A percentile compares a stretch with the other conserved stretches of the same genome.
phyloP scores from a whole-genome alignment of 345 rosid species.

The Conringia planisiliqua region DNA sequence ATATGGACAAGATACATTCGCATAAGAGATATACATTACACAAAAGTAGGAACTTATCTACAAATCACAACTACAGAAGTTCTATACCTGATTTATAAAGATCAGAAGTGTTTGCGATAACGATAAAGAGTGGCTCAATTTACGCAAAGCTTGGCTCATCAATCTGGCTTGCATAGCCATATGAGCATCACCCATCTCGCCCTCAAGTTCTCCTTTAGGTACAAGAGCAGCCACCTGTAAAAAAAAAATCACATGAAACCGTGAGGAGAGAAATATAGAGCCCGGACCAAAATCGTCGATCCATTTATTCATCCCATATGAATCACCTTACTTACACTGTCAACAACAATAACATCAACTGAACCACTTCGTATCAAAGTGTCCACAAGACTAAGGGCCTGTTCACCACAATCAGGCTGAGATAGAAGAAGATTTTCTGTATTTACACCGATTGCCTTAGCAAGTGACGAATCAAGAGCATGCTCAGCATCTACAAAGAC shows the following conservation, averaged over 20 bases:
- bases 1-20: not conserved
- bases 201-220: constrained; percentile 96
- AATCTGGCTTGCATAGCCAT: constrained; percentile 99
- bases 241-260: not conserved
- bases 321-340: constrained; percentile 72
- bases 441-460: constrained; percentile 82
- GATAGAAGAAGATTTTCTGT: constrained; percentile 91
- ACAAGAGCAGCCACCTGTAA: constrained; percentile 97
- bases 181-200: constrained; percentile 99
- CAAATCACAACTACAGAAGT: not conserved
- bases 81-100: constrained; percentile 78
- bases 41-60: not conserved
- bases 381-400: constrained; percentile 95
- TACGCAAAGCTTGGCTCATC: constrained; percentile 99
- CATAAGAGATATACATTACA: not conserved
- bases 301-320: not conserved
- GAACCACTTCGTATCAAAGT: constrained; percentile 91
- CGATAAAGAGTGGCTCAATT: constrained; percentile 88
- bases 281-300: not conserved
- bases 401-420: constrained; percentile 98
- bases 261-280: not conserved
- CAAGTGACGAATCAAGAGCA: constrained; percentile 92
- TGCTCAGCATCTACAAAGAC: constrained; percentile 98
- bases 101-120: constrained; percentile 73
- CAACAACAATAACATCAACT: constrained; percentile 93